Percentiles rank a stretch among this genome's conserved stretches.
Evolutionary conservation across 108 stramenopile genomes (phyloP).

Genomic region (Cyclotella kingstonii): DNA sequence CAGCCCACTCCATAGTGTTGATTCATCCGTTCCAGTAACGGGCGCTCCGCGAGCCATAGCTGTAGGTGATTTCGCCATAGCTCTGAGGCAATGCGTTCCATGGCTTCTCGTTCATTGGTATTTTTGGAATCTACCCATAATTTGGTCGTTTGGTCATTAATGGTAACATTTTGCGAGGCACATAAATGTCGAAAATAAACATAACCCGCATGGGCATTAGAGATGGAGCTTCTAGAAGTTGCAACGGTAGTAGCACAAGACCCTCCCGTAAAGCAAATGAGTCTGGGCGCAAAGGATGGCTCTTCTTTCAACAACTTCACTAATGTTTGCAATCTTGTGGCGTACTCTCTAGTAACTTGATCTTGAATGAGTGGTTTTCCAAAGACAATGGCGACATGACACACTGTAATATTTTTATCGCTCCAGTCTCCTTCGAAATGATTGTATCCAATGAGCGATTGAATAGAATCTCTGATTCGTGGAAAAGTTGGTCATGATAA

Average conservation of each 20-base stretch:
- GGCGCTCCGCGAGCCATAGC: slow-evolving; percentile 39
- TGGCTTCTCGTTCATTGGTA: slow-evolving; percentile 32
- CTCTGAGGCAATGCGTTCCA: slow-evolving; percentile 39
- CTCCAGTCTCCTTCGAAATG: slow-evolving; percentile 32
- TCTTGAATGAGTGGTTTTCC: slow-evolving; percentile 60
- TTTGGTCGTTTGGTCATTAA: slow-evolving; percentile 38
- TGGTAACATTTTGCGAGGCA: slow-evolving; percentile 46
- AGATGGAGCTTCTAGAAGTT: slow-evolving; percentile 20
- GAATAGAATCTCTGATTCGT: slow-evolving; percentile 37
- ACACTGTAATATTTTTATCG: slow-evolving; percentile 31
- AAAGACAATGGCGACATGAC: slow-evolving; percentile 65
- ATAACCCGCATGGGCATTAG: slow-evolving; percentile 60
- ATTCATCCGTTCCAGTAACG: slow-evolving; percentile 19
- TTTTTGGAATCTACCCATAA: slow-evolving; percentile 38
- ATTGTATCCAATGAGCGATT: slow-evolving; percentile 34
- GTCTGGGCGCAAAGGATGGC: slow-evolving; percentile 41
- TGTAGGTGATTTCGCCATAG: slow-evolving; percentile 43
- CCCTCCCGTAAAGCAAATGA: slow-evolving; percentile 71
- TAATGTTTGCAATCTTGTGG: slow-evolving; percentile 55
- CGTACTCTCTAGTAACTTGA: slow-evolving; percentile 74
- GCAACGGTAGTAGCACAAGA: no score
- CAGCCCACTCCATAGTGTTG: slow-evolving; percentile 52
- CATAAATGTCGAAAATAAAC: slow-evolving; percentile 71
- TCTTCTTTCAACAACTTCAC: slow-evolving; percentile 57
- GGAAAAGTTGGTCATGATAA: neutral